Percentiles rank a stretch among this genome's conserved stretches.
Conservation (phyloP, 768 basidiomycete species). For the Boletellus emodensis region DNA sequence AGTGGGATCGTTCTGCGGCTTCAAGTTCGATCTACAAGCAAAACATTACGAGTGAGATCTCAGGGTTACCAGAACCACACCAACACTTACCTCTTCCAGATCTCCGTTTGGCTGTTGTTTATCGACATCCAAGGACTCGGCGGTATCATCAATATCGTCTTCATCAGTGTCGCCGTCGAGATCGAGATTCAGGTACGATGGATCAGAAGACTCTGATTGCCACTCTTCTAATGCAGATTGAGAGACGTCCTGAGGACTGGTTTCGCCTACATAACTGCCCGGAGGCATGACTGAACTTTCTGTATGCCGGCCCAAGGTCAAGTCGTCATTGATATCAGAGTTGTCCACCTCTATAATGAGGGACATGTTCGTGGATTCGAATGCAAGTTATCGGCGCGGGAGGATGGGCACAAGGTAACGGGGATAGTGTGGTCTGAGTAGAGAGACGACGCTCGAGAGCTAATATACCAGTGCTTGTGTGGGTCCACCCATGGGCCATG, state of each 20-base stretch:
- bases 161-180: slow-evolving; percentile 13
- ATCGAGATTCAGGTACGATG: slow-evolving; percentile 18
- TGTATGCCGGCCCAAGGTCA: not conserved
- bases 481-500: slow-evolving; percentile 16
- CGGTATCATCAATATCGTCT: slow-evolving; percentile 7
- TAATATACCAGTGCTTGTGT: slow-evolving; percentile 11
- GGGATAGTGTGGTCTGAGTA: not conserved
- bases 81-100: slow-evolving; percentile 14
- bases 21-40: slow-evolving; percentile 18
- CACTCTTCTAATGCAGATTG: slow-evolving; percentile 4
- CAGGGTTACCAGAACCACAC: not conserved
- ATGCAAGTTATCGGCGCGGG: not conserved
- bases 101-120: slow-evolving; percentile 7
- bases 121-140: slow-evolving; percentile 14
- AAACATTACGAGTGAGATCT: not conserved
- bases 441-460: not conserved
- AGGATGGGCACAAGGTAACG: not conserved
- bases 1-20: slow-evolving; percentile 1
- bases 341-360: slow-evolving; percentile 12
- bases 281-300: slow-evolving; percentile 13
- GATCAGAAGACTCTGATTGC: slow-evolving; percentile 17
- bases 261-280: slow-evolving; percentile 2
- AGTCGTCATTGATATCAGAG: slow-evolving; percentile 6
- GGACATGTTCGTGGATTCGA: slow-evolving; percentile 11
- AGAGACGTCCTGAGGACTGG: not conserved